Base-by-base conservation (phyloP, 305 asterid species). In the Plantago coronopus region DNA sequence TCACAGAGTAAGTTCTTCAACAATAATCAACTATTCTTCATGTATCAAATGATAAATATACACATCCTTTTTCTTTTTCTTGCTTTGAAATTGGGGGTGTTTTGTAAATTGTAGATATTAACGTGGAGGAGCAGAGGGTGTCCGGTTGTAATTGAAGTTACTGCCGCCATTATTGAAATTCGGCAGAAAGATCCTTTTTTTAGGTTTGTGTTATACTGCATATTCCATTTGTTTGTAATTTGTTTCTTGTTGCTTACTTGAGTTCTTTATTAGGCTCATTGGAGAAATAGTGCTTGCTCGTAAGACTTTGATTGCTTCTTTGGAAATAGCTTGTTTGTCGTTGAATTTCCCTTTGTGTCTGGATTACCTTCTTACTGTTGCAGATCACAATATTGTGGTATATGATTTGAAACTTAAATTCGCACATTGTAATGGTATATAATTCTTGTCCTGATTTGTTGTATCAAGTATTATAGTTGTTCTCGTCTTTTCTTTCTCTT, bases 81-180 rank as follows among this genome's bases (percentile, higher is more conserved):
- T 21, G 7, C 0, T 34, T 66, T 62, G 59, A 22, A 57, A 45
- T 54, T 61, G 29, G 58, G 10, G 10, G 62, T 67, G 65, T 57
- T 1, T 38, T 38, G 42, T 11, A 10, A 38, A 10, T 38, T 38
- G 43, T 68, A 91, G 98, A 78, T 88, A 73, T 68, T 82, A 15
- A 74, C 95, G 25, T 91, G 97, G 97, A 72, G 86, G 68, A 80
- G 89, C 78, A 86, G 97, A 76, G 96, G 95, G 10, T 78, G 98
- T 56, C 97, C 94, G 0, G 82, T 84, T 37, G 70, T 68, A 40
- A 70, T 88, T 61, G 95, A 84, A 13, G 89, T 83, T 48, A 83
- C 97, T 16, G 95, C 95, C 48, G 80, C 93, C 57, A 66, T 91
- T 60, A 67, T 86, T 19, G 95, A 88, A 65, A 85, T 80, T 77